Evolutionary conservation across 345 rosid genomes (phyloP), one percentile per base, ranked within the genome.

Genomic region (Arabidopsis arenosa): DNA sequence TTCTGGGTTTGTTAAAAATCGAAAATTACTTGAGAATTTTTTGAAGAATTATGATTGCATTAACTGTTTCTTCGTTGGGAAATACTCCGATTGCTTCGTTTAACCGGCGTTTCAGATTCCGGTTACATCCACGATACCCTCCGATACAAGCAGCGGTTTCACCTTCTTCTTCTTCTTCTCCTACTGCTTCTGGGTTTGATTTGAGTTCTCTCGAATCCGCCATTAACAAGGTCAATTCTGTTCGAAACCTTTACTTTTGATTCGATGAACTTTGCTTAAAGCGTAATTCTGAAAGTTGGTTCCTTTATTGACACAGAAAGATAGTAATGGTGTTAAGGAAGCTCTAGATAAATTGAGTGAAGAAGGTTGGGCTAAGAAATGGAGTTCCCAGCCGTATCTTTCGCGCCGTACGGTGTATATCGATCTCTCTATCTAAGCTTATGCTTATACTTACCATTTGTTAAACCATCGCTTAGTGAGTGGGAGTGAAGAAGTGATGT

Each of bases 331-430:
- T 2, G 97, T 92, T 26, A 94, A 89, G 68, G 96, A 86, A 66
- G 95, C 91, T 12, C 91, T 94, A 5, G 84, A 90, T 84, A 78
- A 79, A 67, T 84, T 94, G 64, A 84, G 81, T 7, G 86, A 89
- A 82, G 70, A 55, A 39, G 97, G 97, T 54, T 94, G 96, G 96
- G 97, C 97, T 28, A 90, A 86, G 89, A 89, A 80, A 82, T 94
- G 98, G 97, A 84, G 89, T 35, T 92, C 97, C 54, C 97, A 94
- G 87, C 98, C 97, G 3, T 92, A 90, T 39, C 88, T 94, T 63
- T 93, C 98, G 12, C 90, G 97, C 39, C 98, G 98, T 66, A 85
- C 90, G 91, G 98, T 93, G 81, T 78, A 78, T 78, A 78, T 78
- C 77, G n/a, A 72, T 66, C 80, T 65, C 77, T 78, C 64, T 63